A percentile compares a stretch with the other conserved stretches of the same genome.
Evolutionary conservation across 108 stramenopile genomes (phyloP).

Genomic region (Nitzschia putrida): DNA sequence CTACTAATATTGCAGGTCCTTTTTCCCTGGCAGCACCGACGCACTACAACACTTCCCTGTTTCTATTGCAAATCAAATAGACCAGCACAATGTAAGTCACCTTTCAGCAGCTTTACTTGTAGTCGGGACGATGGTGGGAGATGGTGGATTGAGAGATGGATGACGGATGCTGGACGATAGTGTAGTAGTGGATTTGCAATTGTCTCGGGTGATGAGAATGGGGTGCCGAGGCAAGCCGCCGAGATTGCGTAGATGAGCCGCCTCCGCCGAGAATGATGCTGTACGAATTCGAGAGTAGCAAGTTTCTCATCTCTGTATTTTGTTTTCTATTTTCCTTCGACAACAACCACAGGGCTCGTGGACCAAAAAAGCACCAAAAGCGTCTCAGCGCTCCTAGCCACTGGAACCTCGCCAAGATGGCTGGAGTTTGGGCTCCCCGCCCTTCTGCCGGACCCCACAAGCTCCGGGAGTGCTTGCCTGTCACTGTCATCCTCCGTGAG

Average conservation of each 20-base stretch:
- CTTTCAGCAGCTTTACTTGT: background rate
- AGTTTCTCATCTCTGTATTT: background rate
- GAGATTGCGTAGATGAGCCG: no score
- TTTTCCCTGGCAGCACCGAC: constrained; percentile 6
- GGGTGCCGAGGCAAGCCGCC: no score
- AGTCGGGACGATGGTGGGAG: no score
- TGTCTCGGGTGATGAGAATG: background rate
- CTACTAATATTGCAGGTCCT: background rate
- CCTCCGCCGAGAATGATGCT: no score
- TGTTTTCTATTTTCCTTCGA: background rate
- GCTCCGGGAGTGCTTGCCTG: constrained; percentile 95
- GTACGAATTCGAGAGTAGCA: background rate
- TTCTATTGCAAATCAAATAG: constrained; percentile 7
- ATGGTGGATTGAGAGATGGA: no score
- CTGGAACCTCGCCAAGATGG: constrained; percentile 99
- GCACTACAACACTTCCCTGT: constrained; percentile 2
- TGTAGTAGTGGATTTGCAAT: background rate
- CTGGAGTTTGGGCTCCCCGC: constrained; percentile 95
- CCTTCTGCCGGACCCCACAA: constrained; percentile 98
- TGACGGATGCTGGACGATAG: no score
- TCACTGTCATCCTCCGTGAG: constrained; percentile 96
- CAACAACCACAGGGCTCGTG: constrained; percentile 78
- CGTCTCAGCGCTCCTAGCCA: constrained; percentile 98
- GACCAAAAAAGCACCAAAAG: constrained; percentile 99
- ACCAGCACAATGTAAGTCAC: constrained; percentile 20